Evolutionary conservation across 139 green algal species (phyloP), one percentile per base, ranked within the genome.

Genomic region (Volvox reticuliferus): DNA sequence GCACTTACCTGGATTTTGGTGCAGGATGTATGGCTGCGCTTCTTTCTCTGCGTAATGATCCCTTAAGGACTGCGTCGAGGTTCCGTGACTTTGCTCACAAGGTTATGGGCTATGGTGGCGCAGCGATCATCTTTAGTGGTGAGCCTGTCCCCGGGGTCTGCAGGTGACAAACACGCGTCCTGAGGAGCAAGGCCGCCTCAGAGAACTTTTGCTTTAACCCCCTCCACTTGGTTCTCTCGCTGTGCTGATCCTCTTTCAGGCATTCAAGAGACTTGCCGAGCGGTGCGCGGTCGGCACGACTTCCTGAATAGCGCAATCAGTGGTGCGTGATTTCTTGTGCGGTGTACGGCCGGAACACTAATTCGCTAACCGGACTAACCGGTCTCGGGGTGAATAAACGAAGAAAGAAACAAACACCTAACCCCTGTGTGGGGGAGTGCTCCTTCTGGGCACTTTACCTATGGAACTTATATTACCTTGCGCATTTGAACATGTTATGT

Each of bases 291-390:
- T 12, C 67, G 35, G 13, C 83, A 89, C 36, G 83, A 89, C 83
- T 89, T 89, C 35, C 26, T 89, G 18, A 89, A 89, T 35, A 79
- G 33, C 24, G 83, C 83, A 24, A 6, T 89, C 12, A 89, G 83
- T 36, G 83, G 83, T 80, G 14, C 22, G 82, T 26, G 35, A n/a
- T 55, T n/a, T n/a, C 44, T 55, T 55, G 9, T 14, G 44, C 44
- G 44, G 9, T 55, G 44, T 55, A 55, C 44, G 44, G 44, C 44
- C 5, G 44, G 44, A 14, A 9, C 44, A 55, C 44, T 14, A 14
- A 14, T 5, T 55, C 9, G 44, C 5, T 14, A 55, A 55, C 44
- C 44, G 44, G 44, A 55, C 44, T 14, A 55, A 55, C 44, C 44
- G 44, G 44, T n/a, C 44, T 55, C 9, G 44, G 44, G 44, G 9